Conservation (phyloP, 768 basidiomycete genomes). For the Tricholoma hemisulphureum region DNA sequence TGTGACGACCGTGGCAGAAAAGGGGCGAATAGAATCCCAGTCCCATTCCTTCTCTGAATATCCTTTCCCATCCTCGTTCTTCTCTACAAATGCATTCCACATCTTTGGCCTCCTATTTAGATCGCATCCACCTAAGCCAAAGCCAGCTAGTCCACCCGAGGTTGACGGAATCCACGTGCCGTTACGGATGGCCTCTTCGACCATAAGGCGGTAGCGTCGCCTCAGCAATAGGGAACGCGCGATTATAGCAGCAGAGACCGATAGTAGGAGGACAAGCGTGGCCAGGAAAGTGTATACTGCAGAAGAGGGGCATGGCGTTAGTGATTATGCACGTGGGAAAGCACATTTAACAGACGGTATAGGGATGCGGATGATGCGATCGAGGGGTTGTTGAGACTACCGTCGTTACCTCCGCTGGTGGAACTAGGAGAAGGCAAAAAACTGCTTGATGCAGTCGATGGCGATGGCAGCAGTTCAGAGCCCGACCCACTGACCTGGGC, state of each 20-base stretch:
- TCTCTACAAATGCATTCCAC: constrained; percentile 45
- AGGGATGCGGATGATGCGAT: constrained; percentile 20
- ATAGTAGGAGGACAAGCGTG: constrained; percentile 65
- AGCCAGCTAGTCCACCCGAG: constrained; percentile 12
- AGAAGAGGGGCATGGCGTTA: background rate
- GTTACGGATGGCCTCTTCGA: constrained; percentile 64
- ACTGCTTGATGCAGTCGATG: background rate
- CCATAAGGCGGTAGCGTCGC: constrained; percentile 53
- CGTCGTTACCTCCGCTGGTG: background rate
- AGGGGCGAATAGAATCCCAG: constrained; percentile 36
- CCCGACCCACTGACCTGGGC: no score
- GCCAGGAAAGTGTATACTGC: constrained; percentile 55
- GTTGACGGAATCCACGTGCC: constrained; percentile 57
- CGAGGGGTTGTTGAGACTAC: constrained; percentile 7
- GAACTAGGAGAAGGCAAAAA: background rate
- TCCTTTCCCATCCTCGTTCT: constrained; percentile 2
- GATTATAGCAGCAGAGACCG: constrained; percentile 67
- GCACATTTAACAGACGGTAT: constrained; percentile 33
- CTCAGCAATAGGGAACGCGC: constrained; percentile 64
- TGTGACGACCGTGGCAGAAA: constrained; percentile 29
- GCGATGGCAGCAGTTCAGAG: background rate
- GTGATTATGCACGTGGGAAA: constrained; percentile 10
- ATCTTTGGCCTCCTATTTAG: constrained; percentile 46
- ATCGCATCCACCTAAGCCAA: constrained; percentile 28
- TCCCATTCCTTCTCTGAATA: constrained; percentile 18